Conservation (phyloP, 2,329 filamentous ascomycete genomes). For the Tothia fuscella region DNA sequence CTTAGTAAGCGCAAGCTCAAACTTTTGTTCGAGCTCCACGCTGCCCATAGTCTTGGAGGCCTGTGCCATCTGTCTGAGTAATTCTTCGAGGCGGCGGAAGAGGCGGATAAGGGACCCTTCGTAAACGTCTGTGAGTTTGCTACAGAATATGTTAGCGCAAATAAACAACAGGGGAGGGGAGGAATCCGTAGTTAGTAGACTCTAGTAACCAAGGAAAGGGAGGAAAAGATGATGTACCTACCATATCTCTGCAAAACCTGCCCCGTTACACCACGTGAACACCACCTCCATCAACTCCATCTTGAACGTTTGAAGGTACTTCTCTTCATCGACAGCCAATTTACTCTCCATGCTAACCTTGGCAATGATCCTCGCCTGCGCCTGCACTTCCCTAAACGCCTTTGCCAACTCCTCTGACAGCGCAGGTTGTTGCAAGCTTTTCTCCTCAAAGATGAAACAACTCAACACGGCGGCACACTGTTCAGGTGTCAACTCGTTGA, state of each 20-base stretch:
- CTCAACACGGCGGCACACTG: constrained; percentile 76
- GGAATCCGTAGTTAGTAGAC: no score
- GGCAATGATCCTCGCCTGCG: constrained; percentile 75
- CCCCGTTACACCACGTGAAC: constrained; percentile 79
- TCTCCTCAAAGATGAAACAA: constrained; percentile 97
- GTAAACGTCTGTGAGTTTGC: constrained; percentile 98
- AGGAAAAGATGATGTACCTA: constrained; percentile 38
- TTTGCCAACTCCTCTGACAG: constrained; percentile 78
- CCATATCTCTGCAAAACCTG: constrained; percentile 89
- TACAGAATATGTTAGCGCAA: constrained; percentile 25
- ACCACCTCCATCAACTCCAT: constrained; percentile 97
- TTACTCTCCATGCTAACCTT: constrained; percentile 95
- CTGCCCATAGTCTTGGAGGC: constrained; percentile 97
- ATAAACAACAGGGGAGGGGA: constrained; percentile 4
- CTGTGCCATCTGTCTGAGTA: constrained; percentile 88
- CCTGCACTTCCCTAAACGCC: constrained; percentile 74
- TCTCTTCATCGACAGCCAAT: constrained; percentile 84
- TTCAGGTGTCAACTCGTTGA: constrained; percentile 88
- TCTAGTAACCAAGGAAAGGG: no score
- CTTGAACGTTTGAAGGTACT: constrained; percentile 82
- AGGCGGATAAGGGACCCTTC: constrained; percentile 93
- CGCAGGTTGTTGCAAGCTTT: constrained; percentile 59
- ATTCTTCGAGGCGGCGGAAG: constrained; percentile 88
- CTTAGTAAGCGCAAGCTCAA: constrained; percentile 74
- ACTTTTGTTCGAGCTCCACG: constrained; percentile 84